Evolutionary conservation across 176 grass and related monocot species (phyloP).

Genomic region (Luzula sylvatica): DNA sequence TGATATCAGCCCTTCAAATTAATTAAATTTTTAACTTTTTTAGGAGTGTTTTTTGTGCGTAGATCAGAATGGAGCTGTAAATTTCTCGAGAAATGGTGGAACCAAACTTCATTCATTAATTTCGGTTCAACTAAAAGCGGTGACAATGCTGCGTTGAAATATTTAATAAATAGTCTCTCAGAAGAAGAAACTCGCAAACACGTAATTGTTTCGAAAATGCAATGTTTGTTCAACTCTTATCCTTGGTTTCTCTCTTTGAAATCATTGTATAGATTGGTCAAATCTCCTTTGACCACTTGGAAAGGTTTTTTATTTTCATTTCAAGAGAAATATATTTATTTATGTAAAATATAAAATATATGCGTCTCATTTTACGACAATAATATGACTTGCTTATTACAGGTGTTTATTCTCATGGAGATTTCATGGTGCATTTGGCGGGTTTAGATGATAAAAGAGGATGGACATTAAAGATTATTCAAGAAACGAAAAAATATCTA

Average conservation of each 20-base stretch:
- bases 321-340: background rate
- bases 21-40: slow-evolving; percentile 8
- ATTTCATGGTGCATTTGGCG: slow-evolving; percentile 84
- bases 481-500: slow-evolving; percentile 20
- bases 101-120: slow-evolving; percentile 62
- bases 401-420: slow-evolving; percentile 89
- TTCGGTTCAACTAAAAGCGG: slow-evolving; percentile 69
- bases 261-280: slow-evolving; percentile 36
- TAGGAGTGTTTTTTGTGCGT: slow-evolving; percentile 69
- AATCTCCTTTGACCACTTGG: slow-evolving; percentile 42
- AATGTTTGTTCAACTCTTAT: slow-evolving; percentile 95
- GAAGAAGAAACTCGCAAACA: slow-evolving; percentile 41
- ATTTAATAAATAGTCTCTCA: slow-evolving; percentile 44
- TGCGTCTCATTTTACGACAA: background rate
- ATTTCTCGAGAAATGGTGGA: slow-evolving; percentile 79
- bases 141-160: slow-evolving; percentile 68
- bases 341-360: background rate
- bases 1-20: background rate
- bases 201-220: slow-evolving; percentile 49
- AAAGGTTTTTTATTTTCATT: slow-evolving; percentile 38
- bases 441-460: slow-evolving; percentile 69
- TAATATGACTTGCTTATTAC: too few relatives aligned
- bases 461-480: slow-evolving; percentile 54
- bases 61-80: slow-evolving; percentile 57
- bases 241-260: slow-evolving; percentile 58